These are phyloP conservation scores for Hypomontagnella monticulosa DNA, from an alignment of 495 filamentous ascomycete species.

Conservation along the genomic window DNA sequence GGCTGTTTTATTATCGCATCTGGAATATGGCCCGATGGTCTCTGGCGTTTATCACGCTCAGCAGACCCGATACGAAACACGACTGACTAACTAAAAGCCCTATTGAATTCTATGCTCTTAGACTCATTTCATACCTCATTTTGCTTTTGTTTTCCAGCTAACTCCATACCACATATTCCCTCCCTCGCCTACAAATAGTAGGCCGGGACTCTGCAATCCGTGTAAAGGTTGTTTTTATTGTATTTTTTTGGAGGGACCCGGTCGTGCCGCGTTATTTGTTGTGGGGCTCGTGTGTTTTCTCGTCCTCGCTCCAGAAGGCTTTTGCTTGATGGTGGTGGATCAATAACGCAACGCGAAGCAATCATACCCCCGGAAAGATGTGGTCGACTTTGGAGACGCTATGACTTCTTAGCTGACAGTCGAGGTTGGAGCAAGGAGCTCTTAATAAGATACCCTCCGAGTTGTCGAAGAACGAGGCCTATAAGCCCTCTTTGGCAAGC, in stretches of 20 bases:
- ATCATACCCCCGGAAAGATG: conserved; percentile 3
- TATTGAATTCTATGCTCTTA: conserved; percentile 33
- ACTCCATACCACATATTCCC: conserved; percentile 28
- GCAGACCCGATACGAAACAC: conserved; percentile 45
- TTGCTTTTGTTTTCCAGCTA: conserved; percentile 13
- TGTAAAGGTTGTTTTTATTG: conserved; percentile 23
- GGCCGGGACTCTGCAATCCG: conserved; percentile 1
- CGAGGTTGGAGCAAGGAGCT: not conserved
- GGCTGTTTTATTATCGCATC: conserved; percentile 48
- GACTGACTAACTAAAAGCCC: conserved; percentile 43
- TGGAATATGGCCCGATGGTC: conserved; percentile 44
- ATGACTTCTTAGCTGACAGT: conserved; percentile 6
- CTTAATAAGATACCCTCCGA: conserved; percentile 23
- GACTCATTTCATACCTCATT: conserved; percentile 35
- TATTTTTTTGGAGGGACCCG: conserved; percentile 23
- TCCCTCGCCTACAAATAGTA: not conserved
- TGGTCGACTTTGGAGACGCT: not conserved
- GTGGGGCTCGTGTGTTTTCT: conserved; percentile 14
- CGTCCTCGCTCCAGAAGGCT: conserved; percentile 3
- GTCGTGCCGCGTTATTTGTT: conserved; percentile 9
- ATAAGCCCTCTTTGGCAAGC: not conserved
- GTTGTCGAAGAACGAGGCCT: not conserved
- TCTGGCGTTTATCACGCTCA: conserved; percentile 38
- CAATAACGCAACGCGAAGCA: conserved; percentile 1
- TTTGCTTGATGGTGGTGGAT: conserved; percentile 5